Evolutionary conservation across 192 early-diverging fungal species (phyloP).

Genomic region (Borealophlyctis nickersoniae): DNA sequence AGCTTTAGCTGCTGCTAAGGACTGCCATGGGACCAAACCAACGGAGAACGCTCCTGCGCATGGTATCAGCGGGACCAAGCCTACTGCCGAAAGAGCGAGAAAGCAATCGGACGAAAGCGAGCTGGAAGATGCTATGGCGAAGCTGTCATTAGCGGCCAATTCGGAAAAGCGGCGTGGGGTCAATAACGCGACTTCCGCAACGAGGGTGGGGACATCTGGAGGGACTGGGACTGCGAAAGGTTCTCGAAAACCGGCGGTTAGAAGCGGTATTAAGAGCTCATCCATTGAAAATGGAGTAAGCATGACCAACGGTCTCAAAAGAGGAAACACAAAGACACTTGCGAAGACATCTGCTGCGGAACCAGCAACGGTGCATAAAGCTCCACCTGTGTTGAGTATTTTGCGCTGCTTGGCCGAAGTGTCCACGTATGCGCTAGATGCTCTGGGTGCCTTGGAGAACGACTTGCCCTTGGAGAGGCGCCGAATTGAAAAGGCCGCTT

Average conservation of each 20-base stretch:
- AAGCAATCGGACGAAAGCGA: neutral
- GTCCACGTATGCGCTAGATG: constrained; percentile 1
- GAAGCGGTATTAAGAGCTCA: no score
- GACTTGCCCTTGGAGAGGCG: neutral
- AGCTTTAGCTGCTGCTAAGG: no score
- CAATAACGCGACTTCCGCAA: neutral
- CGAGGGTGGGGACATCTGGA: no score
- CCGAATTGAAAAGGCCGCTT: constrained; percentile 15
- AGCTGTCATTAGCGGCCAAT: neutral
- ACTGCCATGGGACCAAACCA: no score
- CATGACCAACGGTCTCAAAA: no score
- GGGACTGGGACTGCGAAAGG: no score
- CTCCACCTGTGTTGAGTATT: neutral
- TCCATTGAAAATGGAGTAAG: no score
- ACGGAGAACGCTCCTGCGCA: no score
- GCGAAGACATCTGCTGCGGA: neutral
- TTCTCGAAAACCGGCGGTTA: no score
- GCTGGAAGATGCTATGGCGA: constrained; percentile 3
- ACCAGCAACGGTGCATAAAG: neutral
- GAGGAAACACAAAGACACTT: no score
- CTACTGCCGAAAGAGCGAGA: no score
- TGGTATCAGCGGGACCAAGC: no score
- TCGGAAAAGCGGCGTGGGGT: neutral
- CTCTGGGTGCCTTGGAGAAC: neutral
- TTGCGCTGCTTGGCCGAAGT: constrained; percentile 6